Percentiles rank a stretch among this genome's conserved stretches.
Conservation (phyloP, 768 basidiomycete genomes). For the Candolleomyces eurysporus region DNA sequence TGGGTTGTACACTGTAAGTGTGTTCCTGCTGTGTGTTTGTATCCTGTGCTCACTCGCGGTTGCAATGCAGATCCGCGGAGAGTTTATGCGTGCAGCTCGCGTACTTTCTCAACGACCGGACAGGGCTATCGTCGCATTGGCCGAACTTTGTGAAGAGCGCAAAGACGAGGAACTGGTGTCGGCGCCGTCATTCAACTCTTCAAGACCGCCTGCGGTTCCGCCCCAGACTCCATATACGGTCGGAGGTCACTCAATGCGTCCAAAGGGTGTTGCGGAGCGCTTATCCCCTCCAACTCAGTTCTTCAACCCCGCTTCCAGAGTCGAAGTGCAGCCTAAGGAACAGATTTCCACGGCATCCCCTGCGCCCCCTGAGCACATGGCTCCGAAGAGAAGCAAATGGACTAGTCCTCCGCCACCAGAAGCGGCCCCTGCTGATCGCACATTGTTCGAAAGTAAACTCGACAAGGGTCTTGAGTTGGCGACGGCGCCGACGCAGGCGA, state of each 20-base stretch:
- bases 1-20: conserved; percentile 87
- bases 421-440: conserved; percentile 64
- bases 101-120: conserved; percentile 80
- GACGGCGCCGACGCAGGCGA: conserved; percentile 58
- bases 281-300: conserved; percentile 55
- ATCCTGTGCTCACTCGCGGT: conserved; percentile 1
- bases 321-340: conserved; percentile 21
- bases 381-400: conserved; percentile 77
- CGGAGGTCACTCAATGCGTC: conserved; percentile 57
- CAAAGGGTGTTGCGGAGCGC: conserved; percentile 44
- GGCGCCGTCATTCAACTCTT: conserved; percentile 43
- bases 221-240: conserved; percentile 73
- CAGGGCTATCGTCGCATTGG: conserved; percentile 76
- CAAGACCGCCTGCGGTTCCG: conserved; percentile 44
- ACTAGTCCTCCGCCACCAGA: conserved; percentile 82
- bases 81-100: conserved; percentile 94
- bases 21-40: conserved; percentile 5
- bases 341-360: conserved; percentile 27
- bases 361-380: conserved; percentile 73
- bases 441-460: conserved; percentile 65
- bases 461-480: conserved; percentile 67
- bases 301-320: conserved; percentile 39
- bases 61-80: conserved; percentile 80
- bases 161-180: conserved; percentile 61
- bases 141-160: conserved; percentile 91